Base-by-base conservation (phyloP, 1,139 yeast genomes). In the Yamadazyma oceani region DNA sequence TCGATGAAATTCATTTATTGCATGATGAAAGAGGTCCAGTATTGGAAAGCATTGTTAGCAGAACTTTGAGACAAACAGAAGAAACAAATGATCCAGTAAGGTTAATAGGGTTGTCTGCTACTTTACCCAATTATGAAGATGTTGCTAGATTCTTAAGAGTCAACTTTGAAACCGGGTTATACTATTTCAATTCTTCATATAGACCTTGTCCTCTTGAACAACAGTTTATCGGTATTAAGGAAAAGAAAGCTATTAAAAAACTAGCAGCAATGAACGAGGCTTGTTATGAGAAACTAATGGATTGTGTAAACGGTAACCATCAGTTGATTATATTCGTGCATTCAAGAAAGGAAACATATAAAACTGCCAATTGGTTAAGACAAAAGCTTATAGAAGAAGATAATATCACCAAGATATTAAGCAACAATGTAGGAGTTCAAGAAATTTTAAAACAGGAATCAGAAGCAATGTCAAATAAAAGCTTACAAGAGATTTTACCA, bases 11-110 rank as follows among this genome's bases (percentile, higher is more conserved):
- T 44, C 98, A 92, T 68, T 69, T 92, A 41, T 69, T 92, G 50
- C 97, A 92, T 56, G 98, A 92, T 54, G 89, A 84, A 49, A 80
- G 98, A 68, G 98, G 98, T 4, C 96, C 97, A 0, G 97, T 90
- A 0, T 55, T 92, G 38, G 98, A 92, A 57, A 80, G 85, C 53
- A 82, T 92, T 35, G 92, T 92, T 2, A 79, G 95, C 3, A 72
- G 98, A 51, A 75, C 87, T 0, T 53, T 82, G 25, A 63, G 87
- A 43, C 68, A 69, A 32, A 57, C 62, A 2, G 75, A 73, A 38
- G 61, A 66, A 5, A 50, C 71, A 53, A 43, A 62, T 48, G 72
- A 73, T 6, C 62, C 68, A 3, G 80, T 80, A 1, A 69, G 98
- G 43, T 60, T 92, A 10, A 81, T 92, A 10, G 98, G 96, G 0